phyloP scores from a whole-genome alignment of 139 green algal genomes.

The Bryopsis sp. region DNA sequence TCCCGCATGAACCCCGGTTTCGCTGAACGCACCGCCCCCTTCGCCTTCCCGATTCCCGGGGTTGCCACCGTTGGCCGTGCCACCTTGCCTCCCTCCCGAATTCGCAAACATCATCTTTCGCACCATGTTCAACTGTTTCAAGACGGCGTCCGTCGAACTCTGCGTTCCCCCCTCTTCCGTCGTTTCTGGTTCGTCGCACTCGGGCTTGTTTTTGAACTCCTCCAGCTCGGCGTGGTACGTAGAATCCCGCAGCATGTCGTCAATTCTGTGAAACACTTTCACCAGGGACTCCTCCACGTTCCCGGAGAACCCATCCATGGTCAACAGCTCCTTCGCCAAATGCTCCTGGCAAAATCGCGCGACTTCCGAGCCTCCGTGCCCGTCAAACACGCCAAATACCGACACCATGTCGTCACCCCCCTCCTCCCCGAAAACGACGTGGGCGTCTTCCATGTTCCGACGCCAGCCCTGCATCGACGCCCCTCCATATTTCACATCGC shows the following conservation, averaged over 20 bases:
- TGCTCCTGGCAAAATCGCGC: conserved; percentile 76
- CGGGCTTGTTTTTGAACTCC: conserved; percentile 35
- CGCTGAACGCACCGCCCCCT: not conserved
- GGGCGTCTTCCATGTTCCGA: conserved; percentile 53
- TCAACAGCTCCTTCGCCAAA: conserved; percentile 59
- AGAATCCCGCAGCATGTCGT: conserved; percentile 48
- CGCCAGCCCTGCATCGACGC: conserved; percentile 82
- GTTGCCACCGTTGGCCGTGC: not conserved
- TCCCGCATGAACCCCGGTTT: conserved; percentile 40
- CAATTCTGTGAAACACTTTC: conserved; percentile 59
- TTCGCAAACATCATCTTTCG: conserved; percentile 25
- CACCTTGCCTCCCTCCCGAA: not conserved
- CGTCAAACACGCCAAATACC: conserved; percentile 87
- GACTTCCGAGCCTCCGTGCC: conserved; percentile 75
- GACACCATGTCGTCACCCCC: not conserved
- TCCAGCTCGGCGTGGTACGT: conserved; percentile 38
- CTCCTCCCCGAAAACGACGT: conserved; percentile 1
- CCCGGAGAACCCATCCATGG: conserved; percentile 41
- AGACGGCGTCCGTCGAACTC: conserved; percentile 25
- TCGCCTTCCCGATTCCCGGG: not conserved
- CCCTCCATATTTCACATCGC: conserved; percentile 48
- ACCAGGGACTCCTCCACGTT: conserved; percentile 50
- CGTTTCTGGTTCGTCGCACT: conserved; percentile 36
- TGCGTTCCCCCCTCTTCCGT: not conserved
- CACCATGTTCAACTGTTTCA: conserved; percentile 29